phyloP scores from a whole-genome alignment of 1,139 yeast species.

The Yamadazyma taylorii region DNA sequence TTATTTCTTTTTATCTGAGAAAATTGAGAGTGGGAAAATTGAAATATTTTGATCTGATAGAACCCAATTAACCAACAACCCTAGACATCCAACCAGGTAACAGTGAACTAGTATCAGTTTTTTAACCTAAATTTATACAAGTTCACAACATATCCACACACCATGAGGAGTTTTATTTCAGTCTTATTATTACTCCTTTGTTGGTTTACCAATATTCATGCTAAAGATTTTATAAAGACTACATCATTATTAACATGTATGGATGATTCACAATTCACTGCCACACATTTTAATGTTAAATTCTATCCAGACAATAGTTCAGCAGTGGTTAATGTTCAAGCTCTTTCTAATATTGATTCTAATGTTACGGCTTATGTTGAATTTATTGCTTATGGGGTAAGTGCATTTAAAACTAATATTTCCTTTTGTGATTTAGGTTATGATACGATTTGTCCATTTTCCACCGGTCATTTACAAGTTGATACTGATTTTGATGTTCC shows the following conservation, averaged over 20 bases:
- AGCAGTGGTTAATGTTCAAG: constrained; percentile 68
- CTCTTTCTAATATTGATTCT: constrained; percentile 75
- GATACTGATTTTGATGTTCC: constrained; percentile 50
- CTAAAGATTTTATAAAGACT: constrained; percentile 44
- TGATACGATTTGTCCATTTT: constrained; percentile 71
- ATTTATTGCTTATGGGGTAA: constrained; percentile 84
- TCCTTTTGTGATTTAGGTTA: constrained; percentile 63
- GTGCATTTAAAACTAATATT: constrained; percentile 53
- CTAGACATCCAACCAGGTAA: not conserved
- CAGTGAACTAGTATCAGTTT: not conserved
- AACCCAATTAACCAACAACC: not conserved
- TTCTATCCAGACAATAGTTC: constrained; percentile 66
- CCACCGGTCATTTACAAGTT: constrained; percentile 79
- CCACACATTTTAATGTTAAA: constrained; percentile 77
- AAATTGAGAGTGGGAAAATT: no score
- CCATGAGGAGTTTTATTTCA: constrained; percentile 9
- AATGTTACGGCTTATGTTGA: constrained; percentile 66
- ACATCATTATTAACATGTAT: constrained; percentile 89
- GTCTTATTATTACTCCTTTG: constrained; percentile 10
- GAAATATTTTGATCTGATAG: no score
- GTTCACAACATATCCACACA: no score
- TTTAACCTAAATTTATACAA: no score
- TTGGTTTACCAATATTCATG: constrained; percentile 17
- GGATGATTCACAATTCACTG: constrained; percentile 85
- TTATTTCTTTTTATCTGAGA: no score